Conservation (phyloP, 208 protist genomes). For the Herpetomonas tarakana region DNA sequence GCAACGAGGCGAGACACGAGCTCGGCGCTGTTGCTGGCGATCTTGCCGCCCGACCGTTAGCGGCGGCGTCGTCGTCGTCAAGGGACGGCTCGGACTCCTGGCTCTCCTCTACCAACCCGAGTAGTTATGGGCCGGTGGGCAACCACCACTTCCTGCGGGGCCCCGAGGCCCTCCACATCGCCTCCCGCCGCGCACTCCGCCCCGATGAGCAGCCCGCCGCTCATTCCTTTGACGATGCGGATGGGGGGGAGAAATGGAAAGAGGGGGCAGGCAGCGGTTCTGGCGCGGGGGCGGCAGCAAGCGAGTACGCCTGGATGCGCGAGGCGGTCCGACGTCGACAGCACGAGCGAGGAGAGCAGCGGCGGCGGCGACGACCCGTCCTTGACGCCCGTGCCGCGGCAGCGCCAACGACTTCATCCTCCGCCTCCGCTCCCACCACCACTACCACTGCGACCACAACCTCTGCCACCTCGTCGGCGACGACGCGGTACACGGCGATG, state of each 20-base stretch:
- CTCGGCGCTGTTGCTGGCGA: neutral
- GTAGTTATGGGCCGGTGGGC: conserved; percentile 36
- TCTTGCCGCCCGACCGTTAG: too few relatives aligned
- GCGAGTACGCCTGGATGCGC: neutral
- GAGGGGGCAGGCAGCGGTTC: too few relatives aligned
- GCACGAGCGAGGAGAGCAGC: neutral
- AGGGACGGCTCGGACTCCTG: neutral
- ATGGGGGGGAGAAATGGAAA: too few relatives aligned
- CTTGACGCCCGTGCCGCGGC: conserved; percentile 8
- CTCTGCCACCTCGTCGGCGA: neutral
- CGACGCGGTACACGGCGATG: neutral
- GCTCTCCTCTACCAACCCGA: conserved; percentile 22
- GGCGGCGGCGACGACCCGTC: neutral
- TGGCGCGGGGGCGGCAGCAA: too few relatives aligned
- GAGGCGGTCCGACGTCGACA: neutral
- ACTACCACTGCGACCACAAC: conserved; percentile 5
- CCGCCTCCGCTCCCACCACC: neutral
- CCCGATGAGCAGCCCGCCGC: conserved; percentile 11
- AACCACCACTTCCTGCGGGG: conserved; percentile 26
- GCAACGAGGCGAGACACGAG: neutral
- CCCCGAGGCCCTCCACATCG: neutral
- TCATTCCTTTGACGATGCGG: neutral
- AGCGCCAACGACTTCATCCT: neutral
- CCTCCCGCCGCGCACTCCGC: conserved; percentile 10
- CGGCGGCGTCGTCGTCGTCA: neutral